These are phyloP conservation scores for Coix lacrymajobi DNA, from an alignment of 176 grass and related monocot genomes.

Conservation along the genomic window DNA sequence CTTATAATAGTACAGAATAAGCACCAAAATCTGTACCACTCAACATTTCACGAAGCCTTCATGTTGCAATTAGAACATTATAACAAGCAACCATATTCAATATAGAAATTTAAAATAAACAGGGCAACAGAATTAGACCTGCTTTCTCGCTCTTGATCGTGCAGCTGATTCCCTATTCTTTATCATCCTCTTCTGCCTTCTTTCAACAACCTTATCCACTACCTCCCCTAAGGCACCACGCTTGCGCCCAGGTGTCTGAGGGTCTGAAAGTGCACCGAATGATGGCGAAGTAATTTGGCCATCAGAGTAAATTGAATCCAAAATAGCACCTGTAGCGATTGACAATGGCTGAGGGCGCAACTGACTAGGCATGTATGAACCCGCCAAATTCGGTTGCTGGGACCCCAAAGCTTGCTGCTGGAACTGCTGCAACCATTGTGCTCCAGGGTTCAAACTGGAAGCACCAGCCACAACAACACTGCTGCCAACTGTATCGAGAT, in stretches of 20 bases:
- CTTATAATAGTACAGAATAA: conserved; percentile 9
- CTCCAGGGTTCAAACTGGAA: conserved; percentile 24
- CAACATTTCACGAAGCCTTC: background rate
- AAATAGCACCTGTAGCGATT: conserved; percentile 21
- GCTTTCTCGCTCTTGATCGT: conserved; percentile 93
- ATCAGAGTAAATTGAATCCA: conserved; percentile 44
- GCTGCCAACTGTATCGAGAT: conserved; percentile 25
- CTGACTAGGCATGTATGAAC: conserved; percentile 35
- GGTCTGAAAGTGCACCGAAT: conserved; percentile 42
- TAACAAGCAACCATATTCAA: background rate
- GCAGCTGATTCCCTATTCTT: conserved; percentile 99
- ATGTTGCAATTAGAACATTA: conserved; percentile 4
- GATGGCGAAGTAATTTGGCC: conserved; percentile 24
- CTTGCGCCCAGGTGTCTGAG: conserved; percentile 49
- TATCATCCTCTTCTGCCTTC: conserved; percentile 98
- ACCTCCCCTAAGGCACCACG: conserved; percentile 33
- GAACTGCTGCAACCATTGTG: conserved; percentile 41
- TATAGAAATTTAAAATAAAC: conserved; percentile 3
- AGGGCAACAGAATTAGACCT: conserved; percentile 36
- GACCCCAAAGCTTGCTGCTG: conserved; percentile 33
- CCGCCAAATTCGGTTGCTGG: conserved; percentile 22
- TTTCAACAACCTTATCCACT: conserved; percentile 68
- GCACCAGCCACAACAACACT: conserved; percentile 6
- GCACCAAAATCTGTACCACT: background rate
- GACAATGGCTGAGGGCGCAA: conserved; percentile 30